Evolutionary conservation across 176 grass and related monocot genomes (phyloP), one percentile per base, ranked within the genome.

Genomic region (Oryza rufipogon): DNA sequence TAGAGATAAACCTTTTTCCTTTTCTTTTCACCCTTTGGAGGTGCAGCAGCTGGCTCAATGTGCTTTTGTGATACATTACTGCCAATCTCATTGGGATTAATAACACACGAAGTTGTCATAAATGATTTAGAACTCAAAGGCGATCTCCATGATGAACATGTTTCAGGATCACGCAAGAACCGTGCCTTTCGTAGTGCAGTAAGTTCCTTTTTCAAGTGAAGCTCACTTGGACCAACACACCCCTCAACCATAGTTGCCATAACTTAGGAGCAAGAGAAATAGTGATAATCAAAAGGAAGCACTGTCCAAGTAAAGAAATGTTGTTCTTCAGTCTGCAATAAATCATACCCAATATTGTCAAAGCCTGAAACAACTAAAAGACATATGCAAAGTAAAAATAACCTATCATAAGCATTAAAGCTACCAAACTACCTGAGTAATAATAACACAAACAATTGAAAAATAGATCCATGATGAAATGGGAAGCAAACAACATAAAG

Each of bases 131-230:
- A 91, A 84, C 92, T 95, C 77, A 93, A 65, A 47, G 92, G 87
- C 11, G 92, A 95, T 82, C 89, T 92, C 91, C 88, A 98, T 65
- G 92, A 90, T 58, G 89, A 98, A 89, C 91, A 98, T 66, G 92
- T 93, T 88, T 95, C 92, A 63, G 96, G 96, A 88, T 95, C 96
- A 51, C 89, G 91, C 69, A 98, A 87, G 66, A 88, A 95, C 36
- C 87, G 89, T 81, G 96, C 85, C 80, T 95, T 95, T 83, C 85
- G 84, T 54, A 95, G 82, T 22, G 85, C 87, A 67, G 89, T 93
- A 91, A 98, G 87, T 78, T 98, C 95, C 74, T 93, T 98, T 82
- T 98, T 95, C 80, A 98, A 85, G 84, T 95, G 96, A 71, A 98
- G 96, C 89, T 95, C 91, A 70, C 91, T 95, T 51, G 91, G 96